Conservation (phyloP, 2,329 filamentous ascomycete genomes). For the Alternaria hordeiaustralica region DNA sequence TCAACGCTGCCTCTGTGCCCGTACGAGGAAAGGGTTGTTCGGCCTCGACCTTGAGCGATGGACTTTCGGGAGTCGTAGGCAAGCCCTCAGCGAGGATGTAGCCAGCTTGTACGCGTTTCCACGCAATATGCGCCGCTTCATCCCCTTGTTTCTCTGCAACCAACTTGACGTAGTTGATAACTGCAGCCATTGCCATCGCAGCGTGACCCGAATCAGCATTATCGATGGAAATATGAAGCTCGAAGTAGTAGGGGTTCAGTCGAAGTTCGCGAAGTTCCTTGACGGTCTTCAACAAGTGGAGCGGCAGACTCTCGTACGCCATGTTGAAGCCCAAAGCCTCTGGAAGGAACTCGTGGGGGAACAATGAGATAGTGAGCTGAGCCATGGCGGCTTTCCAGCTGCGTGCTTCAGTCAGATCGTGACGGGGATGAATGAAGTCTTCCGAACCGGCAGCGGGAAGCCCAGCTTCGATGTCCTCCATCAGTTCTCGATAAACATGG, state of each 20-base stretch:
- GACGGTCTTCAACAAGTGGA: slow-evolving; percentile 50
- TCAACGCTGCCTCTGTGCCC: slow-evolving; percentile 16
- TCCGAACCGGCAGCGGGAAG: slow-evolving; percentile 42
- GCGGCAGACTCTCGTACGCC: slow-evolving; percentile 54
- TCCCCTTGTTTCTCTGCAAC: slow-evolving; percentile 34
- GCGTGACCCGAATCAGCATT: slow-evolving; percentile 58
- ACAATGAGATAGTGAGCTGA: slow-evolving; percentile 58
- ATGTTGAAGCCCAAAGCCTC: slow-evolving; percentile 61
- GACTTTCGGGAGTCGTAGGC: slow-evolving; percentile 28
- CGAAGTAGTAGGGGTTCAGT: slow-evolving; percentile 57
- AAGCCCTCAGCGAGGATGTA: slow-evolving; percentile 48
- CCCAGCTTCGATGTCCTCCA: slow-evolving; percentile 37
- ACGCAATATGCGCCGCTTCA: slow-evolving; percentile 43
- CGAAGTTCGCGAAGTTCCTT: slow-evolving; percentile 55
- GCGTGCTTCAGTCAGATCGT: slow-evolving; percentile 32
- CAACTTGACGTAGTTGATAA: slow-evolving; percentile 47
- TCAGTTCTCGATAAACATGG: slow-evolving; percentile 42
- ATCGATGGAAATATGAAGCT: slow-evolving; percentile 60
- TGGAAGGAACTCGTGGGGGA: slow-evolving; percentile 57
- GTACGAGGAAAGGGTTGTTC: slow-evolving; percentile 15
- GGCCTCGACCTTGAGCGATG: slow-evolving; percentile 15
- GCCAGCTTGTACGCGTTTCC: slow-evolving; percentile 53
- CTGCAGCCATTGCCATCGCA: slow-evolving; percentile 54
- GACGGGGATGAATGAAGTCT: slow-evolving; percentile 38
- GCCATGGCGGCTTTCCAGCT: slow-evolving; percentile 55